phyloP scores from a whole-genome alignment of 805 yeast genomes.

The Yueomyces sinensis region DNA sequence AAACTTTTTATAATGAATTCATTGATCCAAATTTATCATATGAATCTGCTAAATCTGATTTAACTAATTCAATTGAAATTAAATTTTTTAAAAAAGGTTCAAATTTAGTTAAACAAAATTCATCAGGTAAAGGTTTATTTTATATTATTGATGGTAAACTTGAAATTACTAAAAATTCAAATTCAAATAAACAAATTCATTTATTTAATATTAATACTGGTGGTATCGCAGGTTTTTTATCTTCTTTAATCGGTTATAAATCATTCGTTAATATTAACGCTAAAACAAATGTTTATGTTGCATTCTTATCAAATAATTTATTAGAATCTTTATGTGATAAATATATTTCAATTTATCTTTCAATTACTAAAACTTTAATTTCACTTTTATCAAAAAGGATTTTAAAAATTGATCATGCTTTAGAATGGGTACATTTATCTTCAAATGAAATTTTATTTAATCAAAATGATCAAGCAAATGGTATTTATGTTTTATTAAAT shows the following conservation, averaged over 20 bases:
- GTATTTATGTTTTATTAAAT: constrained; percentile 77
- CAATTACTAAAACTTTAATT: constrained; percentile 63
- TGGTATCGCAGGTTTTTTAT: constrained; percentile 78
- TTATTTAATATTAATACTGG: constrained; percentile 58
- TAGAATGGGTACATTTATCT: constrained; percentile 89
- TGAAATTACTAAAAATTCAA: constrained; percentile 30
- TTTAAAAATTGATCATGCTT: constrained; percentile 70
- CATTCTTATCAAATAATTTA: constrained; percentile 49
- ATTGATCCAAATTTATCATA: constrained; percentile 26
- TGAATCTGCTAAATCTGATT: constrained; percentile 39
- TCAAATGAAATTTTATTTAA: constrained; percentile 72
- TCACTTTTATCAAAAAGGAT: constrained; percentile 54
- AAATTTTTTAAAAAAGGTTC: constrained; percentile 39
- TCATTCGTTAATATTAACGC: constrained; percentile 66
- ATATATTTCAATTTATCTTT: constrained; percentile 60
- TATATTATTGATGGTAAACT: constrained; percentile 71
- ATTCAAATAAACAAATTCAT: background rate
- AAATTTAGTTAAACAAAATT: constrained; percentile 48
- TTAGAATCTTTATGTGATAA: constrained; percentile 59
- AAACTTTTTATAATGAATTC: constrained; percentile 10
- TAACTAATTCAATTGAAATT: constrained; percentile 48
- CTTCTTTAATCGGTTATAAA: constrained; percentile 64
- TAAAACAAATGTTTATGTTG: constrained; percentile 49
- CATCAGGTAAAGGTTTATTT: constrained; percentile 58
- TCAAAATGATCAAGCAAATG: constrained; percentile 81